Conservation (phyloP, 2,329 filamentous ascomycete genomes). For the Alternaria gansuensis region DNA sequence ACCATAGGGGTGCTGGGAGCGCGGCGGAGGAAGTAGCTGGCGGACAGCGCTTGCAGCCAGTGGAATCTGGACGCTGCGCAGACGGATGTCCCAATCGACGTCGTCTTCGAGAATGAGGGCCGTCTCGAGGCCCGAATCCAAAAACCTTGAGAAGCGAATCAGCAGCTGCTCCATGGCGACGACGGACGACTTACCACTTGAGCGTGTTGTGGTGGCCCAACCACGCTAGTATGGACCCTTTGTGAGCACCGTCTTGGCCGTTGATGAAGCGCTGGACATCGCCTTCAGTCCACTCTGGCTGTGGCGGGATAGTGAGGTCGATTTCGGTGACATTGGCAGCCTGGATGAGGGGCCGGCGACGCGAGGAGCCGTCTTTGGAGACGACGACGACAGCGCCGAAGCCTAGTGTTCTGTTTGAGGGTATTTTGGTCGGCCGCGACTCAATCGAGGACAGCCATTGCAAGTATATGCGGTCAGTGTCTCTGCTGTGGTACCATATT, state of each 20-base stretch:
- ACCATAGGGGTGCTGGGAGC: slow-evolving; percentile 29
- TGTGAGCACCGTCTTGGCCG: slow-evolving; percentile 46
- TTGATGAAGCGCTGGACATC: slow-evolving; percentile 53
- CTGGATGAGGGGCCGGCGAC: slow-evolving; percentile 53
- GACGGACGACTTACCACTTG: slow-evolving; percentile 44
- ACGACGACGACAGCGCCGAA: slow-evolving; percentile 56
- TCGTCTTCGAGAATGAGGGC: slow-evolving; percentile 58
- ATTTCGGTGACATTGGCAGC: slow-evolving; percentile 56
- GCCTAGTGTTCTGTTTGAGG: slow-evolving; percentile 51
- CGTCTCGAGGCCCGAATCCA: slow-evolving; percentile 54
- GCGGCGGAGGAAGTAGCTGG: slow-evolving; percentile 47
- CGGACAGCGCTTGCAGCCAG: slow-evolving; percentile 54
- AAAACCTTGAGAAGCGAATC: slow-evolving; percentile 47
- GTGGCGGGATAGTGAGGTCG: slow-evolving; percentile 54
- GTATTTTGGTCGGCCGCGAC: slow-evolving; percentile 35
- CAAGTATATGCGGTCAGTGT: slow-evolving; percentile 42
- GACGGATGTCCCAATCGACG: slow-evolving; percentile 58
- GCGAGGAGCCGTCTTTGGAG: slow-evolving; percentile 52
- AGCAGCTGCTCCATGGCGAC: slow-evolving; percentile 19
- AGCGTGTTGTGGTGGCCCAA: slow-evolving; percentile 57
- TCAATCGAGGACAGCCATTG: slow-evolving; percentile 42
- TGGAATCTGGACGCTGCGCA: slow-evolving; percentile 56
- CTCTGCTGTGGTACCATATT: slow-evolving; percentile 41
- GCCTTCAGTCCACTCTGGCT: slow-evolving; percentile 55
- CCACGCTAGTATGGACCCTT: slow-evolving; percentile 57